phyloP scores from a whole-genome alignment of 177 flowering plant genomes.

The Vitis hybrid region DNA sequence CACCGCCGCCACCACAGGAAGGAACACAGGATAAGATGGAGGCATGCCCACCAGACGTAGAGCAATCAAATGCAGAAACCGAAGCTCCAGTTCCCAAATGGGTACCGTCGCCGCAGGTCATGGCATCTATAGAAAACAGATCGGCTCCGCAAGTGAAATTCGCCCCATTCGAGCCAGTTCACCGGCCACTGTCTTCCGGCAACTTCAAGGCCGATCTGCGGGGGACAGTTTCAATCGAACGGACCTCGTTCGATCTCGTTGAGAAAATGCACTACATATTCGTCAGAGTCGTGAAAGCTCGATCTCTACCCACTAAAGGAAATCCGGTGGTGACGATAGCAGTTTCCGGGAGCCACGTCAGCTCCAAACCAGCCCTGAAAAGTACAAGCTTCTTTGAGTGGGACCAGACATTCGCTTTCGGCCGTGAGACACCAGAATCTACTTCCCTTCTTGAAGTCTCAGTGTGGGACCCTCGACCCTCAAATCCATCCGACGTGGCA shows the following conservation, averaged over 20 bases:
- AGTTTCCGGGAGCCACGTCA: slow-evolving; percentile 41
- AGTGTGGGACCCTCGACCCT: slow-evolving; percentile 56
- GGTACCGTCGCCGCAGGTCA: slow-evolving; percentile 22
- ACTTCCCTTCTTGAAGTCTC: slow-evolving; percentile 70
- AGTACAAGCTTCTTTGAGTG: slow-evolving; percentile 54
- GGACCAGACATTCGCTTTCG: slow-evolving; percentile 91
- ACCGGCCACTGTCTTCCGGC: slow-evolving; percentile 34
- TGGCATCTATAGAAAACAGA: slow-evolving; percentile 26
- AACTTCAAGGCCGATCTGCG: slow-evolving; percentile 29
- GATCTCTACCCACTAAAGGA: slow-evolving; percentile 56
- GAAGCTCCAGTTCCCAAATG: slow-evolving; percentile 3
- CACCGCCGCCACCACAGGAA: slow-evolving; percentile 7
- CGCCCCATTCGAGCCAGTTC: slow-evolving; percentile 16
- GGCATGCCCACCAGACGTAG: background rate
- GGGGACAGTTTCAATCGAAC: slow-evolving; percentile 46
- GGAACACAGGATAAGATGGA: background rate
- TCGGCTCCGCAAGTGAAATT: slow-evolving; percentile 12
- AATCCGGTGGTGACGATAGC: slow-evolving; percentile 63
- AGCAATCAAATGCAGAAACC: background rate
- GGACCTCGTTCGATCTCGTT: slow-evolving; percentile 73
- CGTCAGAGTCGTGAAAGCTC: slow-evolving; percentile 73
- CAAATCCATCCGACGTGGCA: slow-evolving; percentile 22
- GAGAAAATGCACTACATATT: slow-evolving; percentile 93
- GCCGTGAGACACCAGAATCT: slow-evolving; percentile 60
- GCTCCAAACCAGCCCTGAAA: slow-evolving; percentile 57